Evolutionary conservation across 306 rosid species (phyloP), one percentile per base, ranked within the genome.

Genomic region (Acmispon strigosus): DNA sequence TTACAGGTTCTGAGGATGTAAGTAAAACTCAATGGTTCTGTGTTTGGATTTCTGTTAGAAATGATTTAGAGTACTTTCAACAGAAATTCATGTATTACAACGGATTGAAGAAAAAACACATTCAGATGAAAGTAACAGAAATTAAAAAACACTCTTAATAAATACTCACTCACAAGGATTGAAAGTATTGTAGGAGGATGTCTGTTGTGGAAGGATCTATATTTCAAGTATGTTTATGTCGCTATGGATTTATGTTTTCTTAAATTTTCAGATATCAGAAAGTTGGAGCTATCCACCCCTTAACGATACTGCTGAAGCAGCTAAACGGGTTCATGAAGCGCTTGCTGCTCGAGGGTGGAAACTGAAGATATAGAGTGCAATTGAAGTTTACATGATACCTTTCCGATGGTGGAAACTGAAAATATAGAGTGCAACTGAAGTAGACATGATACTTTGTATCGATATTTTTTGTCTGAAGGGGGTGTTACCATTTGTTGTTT

Each of bases 241-340:
- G 41, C 56, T 44, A 64, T 22, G 27, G 44, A 41, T 15, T 18
- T 41, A 6, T 74, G 44, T 63, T 76, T 57, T 47, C 39, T 10
- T 24, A 44, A 67, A 74, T 37, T 78, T 80, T 45, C 87, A 94
- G 98, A 94, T 94, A 29, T 81, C 92, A 3, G 97, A 94, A 73
- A 94, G 89, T 82, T 94, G 98, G 98, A 94, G 98, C 75, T 94
- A 90, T 80, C 98, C 97, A 16, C 98, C 97, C 11, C 91, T 94
- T 22, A 86, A 76, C 27, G 98, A 90, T 75, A 90, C 97, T 10
- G 92, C 89, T 2, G 86, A 90, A 78, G 97, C 95, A 32, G 97
- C 96, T 19, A 80, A 77, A 68, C 85, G 72, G 78, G 97, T 94
- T 62, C 92, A 63, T 52, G 85, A 86, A 74, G 87, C 85, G 14